Conservation (phyloP, 1,139 yeast genomes). For the Lodderomyces oxycetoniae region DNA sequence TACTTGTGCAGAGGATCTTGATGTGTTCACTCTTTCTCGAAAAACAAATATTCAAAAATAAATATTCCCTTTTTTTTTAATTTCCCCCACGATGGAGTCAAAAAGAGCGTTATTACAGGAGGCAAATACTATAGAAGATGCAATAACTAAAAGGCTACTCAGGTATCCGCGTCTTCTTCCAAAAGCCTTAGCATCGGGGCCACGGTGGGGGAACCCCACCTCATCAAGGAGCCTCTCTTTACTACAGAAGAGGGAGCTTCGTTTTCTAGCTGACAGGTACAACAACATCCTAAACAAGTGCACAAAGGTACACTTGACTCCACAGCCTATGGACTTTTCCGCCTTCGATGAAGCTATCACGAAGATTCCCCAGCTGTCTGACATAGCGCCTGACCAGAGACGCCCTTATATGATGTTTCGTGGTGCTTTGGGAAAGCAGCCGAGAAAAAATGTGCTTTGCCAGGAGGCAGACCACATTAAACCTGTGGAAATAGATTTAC, state of each 20-base stretch:
- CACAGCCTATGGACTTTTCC: background rate
- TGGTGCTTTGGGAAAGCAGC: slow-evolving; percentile 21
- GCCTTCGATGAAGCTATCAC: too few relatives aligned
- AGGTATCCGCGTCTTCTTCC: slow-evolving; percentile 26
- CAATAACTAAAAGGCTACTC: slow-evolving; percentile 28
- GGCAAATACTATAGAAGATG: slow-evolving; percentile 31
- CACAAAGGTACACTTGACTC: background rate
- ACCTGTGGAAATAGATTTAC: too few relatives aligned
- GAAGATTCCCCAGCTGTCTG: too few relatives aligned
- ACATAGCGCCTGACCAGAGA: too few relatives aligned
- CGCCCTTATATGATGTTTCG: slow-evolving; percentile 39
- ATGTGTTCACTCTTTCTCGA: too few relatives aligned
- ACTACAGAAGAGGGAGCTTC: slow-evolving; percentile 68
- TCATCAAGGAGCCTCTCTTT: slow-evolving; percentile 38
- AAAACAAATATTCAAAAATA: too few relatives aligned
- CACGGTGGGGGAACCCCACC: slow-evolving; percentile 11
- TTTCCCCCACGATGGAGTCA: too few relatives aligned
- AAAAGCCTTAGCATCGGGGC: slow-evolving; percentile 3
- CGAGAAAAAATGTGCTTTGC: slow-evolving; percentile 15
- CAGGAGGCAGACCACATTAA: too few relatives aligned
- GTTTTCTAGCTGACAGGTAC: slow-evolving; percentile 47
- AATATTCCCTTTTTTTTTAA: too few relatives aligned
- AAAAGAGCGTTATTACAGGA: slow-evolving; percentile 38
- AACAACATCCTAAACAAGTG: slow-evolving; percentile 13
- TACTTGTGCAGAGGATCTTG: too few relatives aligned